A percentile compares a stretch with the other conserved stretches of the same genome.
These are phyloP conservation scores for Starmerella stellata DNA, from an alignment of 805 yeast species.

Conservation along the genomic window DNA sequence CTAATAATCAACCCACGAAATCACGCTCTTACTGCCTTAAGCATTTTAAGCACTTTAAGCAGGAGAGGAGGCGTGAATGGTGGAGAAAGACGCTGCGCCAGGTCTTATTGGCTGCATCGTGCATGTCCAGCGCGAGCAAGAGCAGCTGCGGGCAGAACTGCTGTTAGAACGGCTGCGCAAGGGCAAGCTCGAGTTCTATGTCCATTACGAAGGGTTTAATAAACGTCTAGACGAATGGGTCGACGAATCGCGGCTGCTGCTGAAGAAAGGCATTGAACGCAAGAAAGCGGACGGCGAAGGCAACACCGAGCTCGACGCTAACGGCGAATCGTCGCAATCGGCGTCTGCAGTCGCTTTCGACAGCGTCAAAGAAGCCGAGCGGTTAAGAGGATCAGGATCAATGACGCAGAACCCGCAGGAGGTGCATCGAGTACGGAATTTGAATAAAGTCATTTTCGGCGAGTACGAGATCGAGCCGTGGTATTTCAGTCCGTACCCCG, in stretches of 20 bases:
- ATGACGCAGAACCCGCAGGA: constrained; percentile 84
- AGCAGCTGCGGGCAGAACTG: constrained; percentile 66
- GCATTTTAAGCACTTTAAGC: too few species aligned
- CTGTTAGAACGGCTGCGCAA: constrained; percentile 57
- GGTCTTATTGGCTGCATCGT: constrained; percentile 57
- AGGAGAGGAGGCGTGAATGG: neutral
- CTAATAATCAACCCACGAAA: neutral
- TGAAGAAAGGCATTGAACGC: constrained; percentile 45
- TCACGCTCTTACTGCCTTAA: neutral
- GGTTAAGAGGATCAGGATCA: constrained; percentile 84
- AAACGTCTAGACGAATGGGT: constrained; percentile 97
- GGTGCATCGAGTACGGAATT: constrained; percentile 76
- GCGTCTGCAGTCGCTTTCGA: constrained; percentile 70
- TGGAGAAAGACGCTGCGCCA: neutral
- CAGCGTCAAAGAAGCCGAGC: constrained; percentile 82
- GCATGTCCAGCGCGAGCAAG: constrained; percentile 64
- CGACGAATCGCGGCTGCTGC: constrained; percentile 49
- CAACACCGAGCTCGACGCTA: constrained; percentile 13
- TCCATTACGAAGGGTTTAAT: constrained; percentile 86
- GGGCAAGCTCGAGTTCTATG: constrained; percentile 67
- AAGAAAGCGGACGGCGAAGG: constrained; percentile 31
- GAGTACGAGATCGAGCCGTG: constrained; percentile 90
- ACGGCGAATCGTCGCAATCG: constrained; percentile 15
- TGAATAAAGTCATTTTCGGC: constrained; percentile 65
- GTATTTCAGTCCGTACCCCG: constrained; percentile 96